phyloP scores from a whole-genome alignment of 1,284 basidiomycete genomes.

The Ganoderma resinaceum region DNA sequence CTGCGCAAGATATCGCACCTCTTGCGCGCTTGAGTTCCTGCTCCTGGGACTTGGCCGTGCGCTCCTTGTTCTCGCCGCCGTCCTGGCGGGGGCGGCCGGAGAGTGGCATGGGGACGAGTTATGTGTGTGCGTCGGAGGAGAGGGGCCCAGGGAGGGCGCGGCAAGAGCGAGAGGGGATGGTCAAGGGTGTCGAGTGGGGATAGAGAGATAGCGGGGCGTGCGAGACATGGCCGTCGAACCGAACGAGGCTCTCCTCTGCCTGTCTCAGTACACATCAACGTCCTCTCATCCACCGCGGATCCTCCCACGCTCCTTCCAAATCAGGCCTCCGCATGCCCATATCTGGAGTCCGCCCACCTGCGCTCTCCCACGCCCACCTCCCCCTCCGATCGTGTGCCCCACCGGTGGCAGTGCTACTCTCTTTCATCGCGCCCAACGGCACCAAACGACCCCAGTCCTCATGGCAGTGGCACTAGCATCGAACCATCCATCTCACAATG shows the following conservation, averaged over 20 bases:
- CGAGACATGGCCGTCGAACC: conserved; percentile 16
- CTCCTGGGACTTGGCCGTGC: conserved; percentile 54
- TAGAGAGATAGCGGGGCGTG: conserved; percentile 14
- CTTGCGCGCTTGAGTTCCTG: conserved; percentile 71
- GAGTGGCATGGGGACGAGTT: conserved; percentile 25
- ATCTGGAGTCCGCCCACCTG: background rate
- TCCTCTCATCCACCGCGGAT: conserved; percentile 2
- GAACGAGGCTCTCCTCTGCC: background rate
- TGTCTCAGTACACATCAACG: background rate
- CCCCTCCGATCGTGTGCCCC: background rate
- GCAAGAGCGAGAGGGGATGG: conserved; percentile 2
- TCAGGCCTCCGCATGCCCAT: conserved; percentile 3
- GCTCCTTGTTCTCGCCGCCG: conserved; percentile 45
- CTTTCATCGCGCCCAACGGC: background rate
- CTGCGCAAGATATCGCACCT: conserved; percentile 75
- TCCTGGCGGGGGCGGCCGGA: conserved; percentile 31
- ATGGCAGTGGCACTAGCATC: background rate
- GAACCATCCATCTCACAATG: background rate
- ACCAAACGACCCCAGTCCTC: background rate
- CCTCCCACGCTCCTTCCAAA: conserved; percentile 5
- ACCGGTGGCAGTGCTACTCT: background rate
- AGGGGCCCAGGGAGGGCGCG: conserved; percentile 2
- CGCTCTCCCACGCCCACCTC: background rate
- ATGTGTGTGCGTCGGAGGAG: background rate
- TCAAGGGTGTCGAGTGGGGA: background rate